Evolutionary conservation across 257 asterid genomes (phyloP).

Genomic region (Solanum chmielewskii): DNA sequence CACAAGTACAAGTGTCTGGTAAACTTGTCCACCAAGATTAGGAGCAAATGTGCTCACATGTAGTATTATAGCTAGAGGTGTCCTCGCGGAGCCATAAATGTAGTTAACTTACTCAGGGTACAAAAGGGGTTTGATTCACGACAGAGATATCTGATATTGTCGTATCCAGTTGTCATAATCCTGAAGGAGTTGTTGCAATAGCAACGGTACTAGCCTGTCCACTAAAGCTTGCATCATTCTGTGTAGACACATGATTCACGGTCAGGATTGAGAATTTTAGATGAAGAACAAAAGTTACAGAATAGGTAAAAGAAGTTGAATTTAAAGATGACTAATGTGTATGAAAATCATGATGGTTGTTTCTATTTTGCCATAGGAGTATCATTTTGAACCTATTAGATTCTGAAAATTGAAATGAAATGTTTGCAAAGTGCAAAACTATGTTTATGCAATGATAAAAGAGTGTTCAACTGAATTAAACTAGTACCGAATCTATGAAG

Average conservation of each 20-base stretch:
- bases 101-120: not conserved
- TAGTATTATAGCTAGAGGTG: not conserved
- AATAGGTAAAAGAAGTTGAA: not conserved
- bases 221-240: conserved; percentile 79
- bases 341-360: not conserved
- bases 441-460: not conserved
- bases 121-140: not conserved
- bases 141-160: conserved; percentile 5
- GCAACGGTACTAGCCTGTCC: conserved; percentile 67
- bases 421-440: not conserved
- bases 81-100: not conserved
- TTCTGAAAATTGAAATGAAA: not conserved
- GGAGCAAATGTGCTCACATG: not conserved
- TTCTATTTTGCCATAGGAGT: not conserved
- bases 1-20: not conserved
- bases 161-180: conserved; percentile 57
- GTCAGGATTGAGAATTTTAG: not conserved
- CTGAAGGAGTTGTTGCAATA: conserved; percentile 48
- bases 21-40: not conserved
- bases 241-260: conserved; percentile 1
- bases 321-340: not conserved
- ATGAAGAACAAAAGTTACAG: not conserved
- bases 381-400: not conserved
- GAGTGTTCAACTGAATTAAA: not conserved
- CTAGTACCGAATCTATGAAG: not conserved